These are phyloP conservation scores for Venturia nashicola DNA, from an alignment of 2,329 filamentous ascomycete species.

Conservation along the genomic window DNA sequence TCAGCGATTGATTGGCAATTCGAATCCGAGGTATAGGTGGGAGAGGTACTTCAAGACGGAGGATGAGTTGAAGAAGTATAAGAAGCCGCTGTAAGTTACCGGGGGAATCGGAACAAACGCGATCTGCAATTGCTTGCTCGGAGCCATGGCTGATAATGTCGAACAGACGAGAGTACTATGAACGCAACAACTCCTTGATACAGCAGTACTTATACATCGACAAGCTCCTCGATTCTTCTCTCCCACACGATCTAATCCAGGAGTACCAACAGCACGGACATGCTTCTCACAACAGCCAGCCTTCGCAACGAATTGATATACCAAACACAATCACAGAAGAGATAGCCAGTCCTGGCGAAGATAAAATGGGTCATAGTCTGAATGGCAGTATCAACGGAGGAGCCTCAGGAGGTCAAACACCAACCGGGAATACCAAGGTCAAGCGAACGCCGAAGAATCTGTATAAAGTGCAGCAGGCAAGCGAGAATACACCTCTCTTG, in stretches of 20 bases:
- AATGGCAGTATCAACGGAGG: constrained; percentile 12
- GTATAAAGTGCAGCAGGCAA: constrained; percentile 52
- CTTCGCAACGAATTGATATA: constrained; percentile 31
- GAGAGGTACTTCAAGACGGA: constrained; percentile 76
- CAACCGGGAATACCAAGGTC: constrained; percentile 34
- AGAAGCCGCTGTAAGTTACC: constrained; percentile 53
- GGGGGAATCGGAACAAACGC: no score
- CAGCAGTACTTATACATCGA: constrained; percentile 94
- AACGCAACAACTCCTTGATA: constrained; percentile 76
- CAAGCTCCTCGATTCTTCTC: constrained; percentile 73
- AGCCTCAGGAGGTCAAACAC: constrained; percentile 12
- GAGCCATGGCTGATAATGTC: constrained; percentile 10
- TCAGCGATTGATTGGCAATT: constrained; percentile 78
- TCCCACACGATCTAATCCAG: constrained; percentile 84
- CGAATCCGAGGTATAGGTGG: constrained; percentile 77
- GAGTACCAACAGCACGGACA: constrained; percentile 55
- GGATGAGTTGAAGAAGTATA: constrained; percentile 59
- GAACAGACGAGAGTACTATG: constrained; percentile 65
- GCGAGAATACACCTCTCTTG: constrained; percentile 50
- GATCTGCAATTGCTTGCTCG: no score
- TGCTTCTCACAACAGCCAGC: neutral
- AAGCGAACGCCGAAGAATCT: constrained; percentile 77
- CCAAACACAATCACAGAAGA: constrained; percentile 71
- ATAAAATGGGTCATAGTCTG: constrained; percentile 8
- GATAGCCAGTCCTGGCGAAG: constrained; percentile 19